Base-by-base conservation (phyloP, 148 eudicot species). In the Fagopyrum tataricum region DNA sequence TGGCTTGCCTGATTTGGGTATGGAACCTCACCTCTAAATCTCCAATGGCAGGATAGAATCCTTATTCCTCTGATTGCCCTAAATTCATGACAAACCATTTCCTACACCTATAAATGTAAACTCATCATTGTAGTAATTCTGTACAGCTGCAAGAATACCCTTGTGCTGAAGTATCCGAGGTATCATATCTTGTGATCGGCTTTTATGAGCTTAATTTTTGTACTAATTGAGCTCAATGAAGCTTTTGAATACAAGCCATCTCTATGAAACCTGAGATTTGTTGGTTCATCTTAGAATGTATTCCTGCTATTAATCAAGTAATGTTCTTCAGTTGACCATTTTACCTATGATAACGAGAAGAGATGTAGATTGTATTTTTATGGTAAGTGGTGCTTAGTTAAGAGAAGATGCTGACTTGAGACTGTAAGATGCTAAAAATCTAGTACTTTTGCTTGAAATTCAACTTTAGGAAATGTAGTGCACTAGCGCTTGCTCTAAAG, bases 371-470 rank as follows among this genome's bases (percentile, higher is more conserved):
- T 20, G 20, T 20, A 18, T 24, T 20, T 8, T 20, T 24, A 55
- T 26, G 20, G 62, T 10, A 58, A 58, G 14, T 53, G 59, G 24
- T n/a, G 18, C 20, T 18, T 58, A 24, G 26, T 58, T 23, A 39
- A 58, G 24, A 9, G 40, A 58, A 58, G 66, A 59, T 59, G 67
- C 67, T 55, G 8, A 55, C 18, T 55, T 17, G 56, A 52, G 56
- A 20, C 67, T 15, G 17, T 52, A n/a, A n/a, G 21, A 17, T 4
- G 20, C 20, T 2, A 15, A 5, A 6, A n/a, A n/a, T n/a, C 20
- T 1, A 51, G 20, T 51, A 2, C 21, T 51, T 17, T 51, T 15
- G 15, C 56, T 52, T 52, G n/a, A 6, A 1, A 53, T 53, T 53
- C 59, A 5, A 2, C 5, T 53, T 4, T 53, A 53, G 5, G 37